Percentiles rank a stretch among this genome's conserved stretches.
These are phyloP conservation scores for Soucietia sequanensis DNA, from an alignment of 805 yeast genomes.

Conservation along the genomic window DNA sequence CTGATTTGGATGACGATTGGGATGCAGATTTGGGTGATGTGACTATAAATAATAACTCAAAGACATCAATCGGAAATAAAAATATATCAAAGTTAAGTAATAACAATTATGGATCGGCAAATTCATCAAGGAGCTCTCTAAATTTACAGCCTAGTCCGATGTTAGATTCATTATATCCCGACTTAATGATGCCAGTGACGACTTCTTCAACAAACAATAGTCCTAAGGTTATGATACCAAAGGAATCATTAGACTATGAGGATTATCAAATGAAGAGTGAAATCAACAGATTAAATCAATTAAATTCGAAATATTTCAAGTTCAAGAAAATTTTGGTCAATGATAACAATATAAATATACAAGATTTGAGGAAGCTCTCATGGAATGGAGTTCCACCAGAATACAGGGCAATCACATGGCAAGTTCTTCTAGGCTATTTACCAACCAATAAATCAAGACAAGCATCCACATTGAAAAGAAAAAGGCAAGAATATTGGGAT, in stretches of 20 bases:
- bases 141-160: conserved; percentile 26
- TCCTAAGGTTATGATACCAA: conserved; percentile 10
- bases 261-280: conserved; percentile 43
- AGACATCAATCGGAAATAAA: conserved; percentile 11
- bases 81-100: too few relatives aligned
- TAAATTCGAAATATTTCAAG: conserved; percentile 59
- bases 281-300: conserved; percentile 55
- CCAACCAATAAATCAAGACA: conserved; percentile 84
- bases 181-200: conserved; percentile 25
- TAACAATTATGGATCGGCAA: too few relatives aligned
- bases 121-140: conserved; percentile 21
- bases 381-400: conserved; percentile 94
- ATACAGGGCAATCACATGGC: conserved; percentile 86
- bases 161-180: conserved; percentile 38
- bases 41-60: conserved; percentile 7
- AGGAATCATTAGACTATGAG: conserved; percentile 43
- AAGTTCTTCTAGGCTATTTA: conserved; percentile 80
- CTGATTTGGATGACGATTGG: conserved; percentile 91
- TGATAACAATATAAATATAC: conserved; percentile 57
- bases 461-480: conserved; percentile 63
- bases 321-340: conserved; percentile 61
- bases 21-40: conserved; percentile 63
- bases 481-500: conserved; percentile 80
- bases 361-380: conserved; percentile 70
- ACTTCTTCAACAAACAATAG: conserved; percentile 2